Evolutionary conservation across 2,329 filamentous ascomycete genomes (phyloP), one percentile per base, ranked within the genome.

Genomic region (Pseudogymnoascus sp.): DNA sequence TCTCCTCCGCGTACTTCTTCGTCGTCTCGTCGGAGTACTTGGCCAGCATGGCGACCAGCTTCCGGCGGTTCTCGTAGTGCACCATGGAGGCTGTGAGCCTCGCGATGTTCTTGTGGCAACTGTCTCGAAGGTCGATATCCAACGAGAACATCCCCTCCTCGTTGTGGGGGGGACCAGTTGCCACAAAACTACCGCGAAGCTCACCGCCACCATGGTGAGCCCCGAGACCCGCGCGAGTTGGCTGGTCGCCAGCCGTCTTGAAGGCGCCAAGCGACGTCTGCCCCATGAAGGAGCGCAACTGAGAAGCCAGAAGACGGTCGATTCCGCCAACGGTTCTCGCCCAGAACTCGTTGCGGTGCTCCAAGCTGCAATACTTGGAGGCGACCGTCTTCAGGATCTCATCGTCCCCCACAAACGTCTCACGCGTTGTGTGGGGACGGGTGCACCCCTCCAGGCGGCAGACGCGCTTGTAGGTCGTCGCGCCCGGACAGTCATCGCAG

Each of bases 301-400:
- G 8, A 2, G 51, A 7, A 19, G 11, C 7, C 6, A 57, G 8
- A 3, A 10, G 4, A 11, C n/a, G 14, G n/a, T 57, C 51, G 2
- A 34, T 7, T 16, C 10, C 19, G n/a, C 4, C 51, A 7, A 16
- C 7, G n/a, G n/a, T 13, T 8, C 16, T 13, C 25, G 2, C 48
- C 63, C 66, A 71, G 45, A 71, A 74, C 7, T 62, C 66, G 13
- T 63, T 28, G 19, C 64, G 63, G 57, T 72, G 71, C 63, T 71
- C 68, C 23, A 73, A 69, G 34, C 71, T 71, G 60, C 73, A 74
- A 51, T 73, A 74, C 65, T 72, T 74, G 69, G 70, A 73, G n/a
- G 25, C 6, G 51, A 34, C n/a, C n/a, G 13, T 16, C 4, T 4
- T 19, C 36, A 69, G 68, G 1, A 69, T 67, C 25, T 69, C 66